A percentile compares a stretch with the other conserved stretches of the same genome.
These are phyloP conservation scores for Porphyrellus cyaneotinctus DNA, from an alignment of 768 basidiomycete species.

Conservation along the genomic window DNA sequence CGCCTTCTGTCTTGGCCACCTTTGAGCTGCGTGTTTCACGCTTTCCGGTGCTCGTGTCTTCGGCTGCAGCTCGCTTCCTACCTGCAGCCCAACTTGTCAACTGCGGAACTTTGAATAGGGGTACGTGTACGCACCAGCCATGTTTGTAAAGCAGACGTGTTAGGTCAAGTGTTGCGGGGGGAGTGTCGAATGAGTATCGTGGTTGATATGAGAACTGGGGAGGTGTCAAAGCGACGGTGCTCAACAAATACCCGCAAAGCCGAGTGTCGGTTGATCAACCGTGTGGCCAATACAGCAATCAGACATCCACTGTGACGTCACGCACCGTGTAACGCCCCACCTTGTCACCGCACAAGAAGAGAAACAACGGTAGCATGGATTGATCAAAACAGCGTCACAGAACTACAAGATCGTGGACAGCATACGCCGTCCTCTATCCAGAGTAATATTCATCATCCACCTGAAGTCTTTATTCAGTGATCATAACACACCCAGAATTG, in stretches of 20 bases:
- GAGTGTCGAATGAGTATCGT: neutral
- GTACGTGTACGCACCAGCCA: slow-evolving; percentile 28
- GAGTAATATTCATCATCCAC: slow-evolving; percentile 1
- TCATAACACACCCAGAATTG: neutral
- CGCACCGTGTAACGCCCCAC: slow-evolving; percentile 21
- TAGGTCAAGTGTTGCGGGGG: neutral
- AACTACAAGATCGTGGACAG: slow-evolving; percentile 25
- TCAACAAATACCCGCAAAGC: slow-evolving; percentile 26
- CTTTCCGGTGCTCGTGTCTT: slow-evolving; percentile 25
- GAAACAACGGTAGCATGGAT: slow-evolving; percentile 8
- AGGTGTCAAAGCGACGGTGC: slow-evolving; percentile 21
- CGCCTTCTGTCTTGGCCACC: slow-evolving; percentile 43
- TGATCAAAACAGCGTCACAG: slow-evolving; percentile 26
- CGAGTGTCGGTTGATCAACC: slow-evolving; percentile 1
- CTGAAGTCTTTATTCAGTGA: slow-evolving; percentile 10
- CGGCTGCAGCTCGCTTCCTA: slow-evolving; percentile 46
- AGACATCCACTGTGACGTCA: slow-evolving; percentile 31
- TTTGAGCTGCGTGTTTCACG: slow-evolving; percentile 47
- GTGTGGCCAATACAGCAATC: slow-evolving; percentile 7
- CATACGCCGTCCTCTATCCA: slow-evolving; percentile 14
- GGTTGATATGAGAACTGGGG: slow-evolving; percentile 9
- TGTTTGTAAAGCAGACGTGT: slow-evolving; percentile 4
- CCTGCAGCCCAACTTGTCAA: slow-evolving; percentile 21
- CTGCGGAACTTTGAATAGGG: slow-evolving; percentile 11
- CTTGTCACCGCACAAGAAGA: slow-evolving; percentile 1